A percentile compares a stretch with the other conserved stretches of the same genome.
These are phyloP conservation scores for Lolium rigidum DNA, from an alignment of 176 grass and related monocot species.

Conservation along the genomic window DNA sequence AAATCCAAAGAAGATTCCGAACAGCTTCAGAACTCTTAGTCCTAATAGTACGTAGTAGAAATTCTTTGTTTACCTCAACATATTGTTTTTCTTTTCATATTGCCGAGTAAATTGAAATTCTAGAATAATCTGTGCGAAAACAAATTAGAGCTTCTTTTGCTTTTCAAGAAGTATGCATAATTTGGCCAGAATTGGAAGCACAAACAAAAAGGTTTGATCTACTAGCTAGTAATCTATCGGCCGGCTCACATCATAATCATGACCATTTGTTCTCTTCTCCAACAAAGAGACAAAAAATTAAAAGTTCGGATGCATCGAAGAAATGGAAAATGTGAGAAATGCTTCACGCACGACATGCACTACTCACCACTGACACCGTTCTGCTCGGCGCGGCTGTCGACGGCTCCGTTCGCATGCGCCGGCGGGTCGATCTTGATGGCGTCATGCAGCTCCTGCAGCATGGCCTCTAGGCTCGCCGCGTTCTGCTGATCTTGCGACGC, in stretches of 20 bases:
- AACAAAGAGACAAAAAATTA: conserved; percentile 48
- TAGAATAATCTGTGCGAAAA: conserved; percentile 15
- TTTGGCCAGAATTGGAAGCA: conserved; percentile 42
- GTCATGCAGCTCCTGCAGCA: conserved; percentile 63
- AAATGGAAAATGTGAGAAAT: conserved; percentile 36
- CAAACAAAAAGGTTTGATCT: conserved; percentile 48
- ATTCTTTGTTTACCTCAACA: not conserved
- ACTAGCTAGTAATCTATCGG: conserved; percentile 18
- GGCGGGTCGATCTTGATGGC: conserved; percentile 39
- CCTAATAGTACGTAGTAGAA: not conserved
- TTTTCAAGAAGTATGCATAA: conserved; percentile 47
- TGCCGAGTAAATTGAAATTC: not conserved
- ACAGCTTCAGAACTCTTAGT: conserved; percentile 3
- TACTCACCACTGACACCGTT: conserved; percentile 48
- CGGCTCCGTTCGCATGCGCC: not conserved
- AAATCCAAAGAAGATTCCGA: conserved; percentile 34
- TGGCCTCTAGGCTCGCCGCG: conserved; percentile 45
- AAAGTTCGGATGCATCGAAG: conserved; percentile 41
- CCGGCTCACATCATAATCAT: conserved; percentile 52
- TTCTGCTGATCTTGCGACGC: conserved; percentile 16
- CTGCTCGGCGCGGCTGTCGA: conserved; percentile 11
- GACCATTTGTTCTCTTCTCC: conserved; percentile 45
- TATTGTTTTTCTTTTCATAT: not conserved
- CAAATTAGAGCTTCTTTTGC: not conserved
- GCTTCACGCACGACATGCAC: conserved; percentile 60